Evolutionary conservation across 1,139 yeast species (phyloP).

Genomic region (Wickerhamomyces sp.): DNA sequence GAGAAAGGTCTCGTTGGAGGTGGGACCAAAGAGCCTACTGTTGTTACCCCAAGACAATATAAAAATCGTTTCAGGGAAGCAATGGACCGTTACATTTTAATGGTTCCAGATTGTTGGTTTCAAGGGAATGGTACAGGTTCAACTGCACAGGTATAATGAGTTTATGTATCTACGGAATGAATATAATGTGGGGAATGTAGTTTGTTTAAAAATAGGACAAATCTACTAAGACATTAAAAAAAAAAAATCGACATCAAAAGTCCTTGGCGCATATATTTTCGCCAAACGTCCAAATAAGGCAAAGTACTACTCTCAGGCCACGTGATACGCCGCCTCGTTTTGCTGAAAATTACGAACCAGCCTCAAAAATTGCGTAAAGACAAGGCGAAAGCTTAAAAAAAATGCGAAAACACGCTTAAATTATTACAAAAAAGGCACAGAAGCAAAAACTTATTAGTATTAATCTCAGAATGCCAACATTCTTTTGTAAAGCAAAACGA

Average conservation of each 20-base stretch:
- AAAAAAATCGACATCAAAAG: neutral
- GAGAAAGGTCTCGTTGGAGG: constrained; percentile 87
- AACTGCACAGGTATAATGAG: too few relatives aligned
- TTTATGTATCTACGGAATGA: neutral
- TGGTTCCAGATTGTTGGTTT: constrained; percentile 91
- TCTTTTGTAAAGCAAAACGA: too few relatives aligned
- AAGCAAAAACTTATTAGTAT: too few relatives aligned
- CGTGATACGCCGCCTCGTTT: neutral
- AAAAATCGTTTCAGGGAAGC: constrained; percentile 93
- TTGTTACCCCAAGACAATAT: constrained; percentile 93
- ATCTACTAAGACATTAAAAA: too few relatives aligned
- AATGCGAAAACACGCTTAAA: neutral
- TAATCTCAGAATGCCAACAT: too few relatives aligned
- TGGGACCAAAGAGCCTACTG: constrained; percentile 92
- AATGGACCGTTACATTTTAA: constrained; percentile 90
- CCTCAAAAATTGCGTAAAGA: neutral
- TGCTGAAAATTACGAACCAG: neutral
- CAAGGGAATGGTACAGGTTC: constrained; percentile 24
- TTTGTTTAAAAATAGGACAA: neutral
- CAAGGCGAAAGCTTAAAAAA: neutral
- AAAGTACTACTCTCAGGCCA: neutral
- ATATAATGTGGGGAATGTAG: neutral
- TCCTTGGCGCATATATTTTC: neutral
- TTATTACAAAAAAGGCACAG: neutral
- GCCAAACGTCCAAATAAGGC: neutral